These are phyloP conservation scores for Spongiforma sp. DNA, from an alignment of 1,284 basidiomycete genomes.

Conservation along the genomic window DNA sequence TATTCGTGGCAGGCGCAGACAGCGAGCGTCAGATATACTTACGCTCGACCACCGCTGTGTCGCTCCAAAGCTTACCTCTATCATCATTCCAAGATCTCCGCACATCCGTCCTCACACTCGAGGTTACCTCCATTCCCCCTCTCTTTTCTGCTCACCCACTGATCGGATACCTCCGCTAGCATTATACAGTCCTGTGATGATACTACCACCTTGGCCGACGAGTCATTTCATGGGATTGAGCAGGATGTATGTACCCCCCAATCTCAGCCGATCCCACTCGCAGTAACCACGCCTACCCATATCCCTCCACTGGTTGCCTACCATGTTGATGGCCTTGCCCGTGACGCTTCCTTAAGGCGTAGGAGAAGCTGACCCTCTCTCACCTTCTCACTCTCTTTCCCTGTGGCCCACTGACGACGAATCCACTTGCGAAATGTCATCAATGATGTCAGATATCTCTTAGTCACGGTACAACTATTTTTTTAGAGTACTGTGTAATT, in stretches of 20 bases:
- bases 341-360: conserved; percentile 24
- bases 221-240: conserved; percentile 10
- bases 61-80: conserved; percentile 19
- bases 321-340: conserved; percentile 10
- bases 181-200: conserved; percentile 27
- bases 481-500: not conserved
- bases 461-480: not conserved
- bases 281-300: conserved; percentile 44
- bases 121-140: conserved; percentile 55
- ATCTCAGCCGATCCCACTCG: conserved; percentile 19
- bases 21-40: conserved; percentile 48
- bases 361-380: conserved; percentile 43
- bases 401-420: conserved; percentile 80
- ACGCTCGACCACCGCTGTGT: conserved; percentile 33
- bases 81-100: conserved; percentile 38
- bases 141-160: conserved; percentile 51
- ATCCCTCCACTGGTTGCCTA: conserved; percentile 25
- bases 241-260: conserved; percentile 10
- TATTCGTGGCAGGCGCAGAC: conserved; percentile 64
- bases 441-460: conserved; percentile 62
- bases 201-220: conserved; percentile 1
- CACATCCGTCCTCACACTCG: conserved; percentile 44
- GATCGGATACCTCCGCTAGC: conserved; percentile 42
- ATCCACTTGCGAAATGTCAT: conserved; percentile 74
- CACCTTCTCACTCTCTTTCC: conserved; percentile 48